A percentile compares a stretch with the other conserved stretches of the same genome.
Evolutionary conservation across 768 basidiomycete genomes (phyloP).

Genomic region (Leccinum boreale): DNA sequence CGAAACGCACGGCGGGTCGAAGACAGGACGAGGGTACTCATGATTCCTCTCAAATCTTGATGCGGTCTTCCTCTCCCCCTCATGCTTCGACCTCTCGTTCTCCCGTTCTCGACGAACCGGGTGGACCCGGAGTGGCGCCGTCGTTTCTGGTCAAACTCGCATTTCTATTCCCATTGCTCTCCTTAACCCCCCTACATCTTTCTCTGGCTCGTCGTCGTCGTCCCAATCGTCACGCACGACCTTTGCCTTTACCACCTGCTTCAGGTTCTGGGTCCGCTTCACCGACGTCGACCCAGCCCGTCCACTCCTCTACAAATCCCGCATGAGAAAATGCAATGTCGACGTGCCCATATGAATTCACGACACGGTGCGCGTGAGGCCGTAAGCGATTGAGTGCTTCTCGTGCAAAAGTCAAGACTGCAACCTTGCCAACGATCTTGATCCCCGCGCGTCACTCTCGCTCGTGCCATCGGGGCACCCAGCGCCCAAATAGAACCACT

Average conservation of each 20-base stretch:
- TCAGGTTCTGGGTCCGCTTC: neutral
- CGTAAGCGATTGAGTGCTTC: conserved; percentile 11
- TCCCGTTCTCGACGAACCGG: neutral
- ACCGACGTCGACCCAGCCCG: neutral
- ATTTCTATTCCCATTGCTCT: neutral
- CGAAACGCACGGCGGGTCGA: conserved; percentile 1
- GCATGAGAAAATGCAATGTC: neutral
- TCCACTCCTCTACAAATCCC: neutral
- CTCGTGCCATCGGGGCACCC: conserved; percentile 6
- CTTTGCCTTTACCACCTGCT: neutral
- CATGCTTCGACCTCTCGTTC: neutral
- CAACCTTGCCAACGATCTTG: conserved; percentile 13
- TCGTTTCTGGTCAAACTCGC: neutral
- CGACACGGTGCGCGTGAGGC: neutral
- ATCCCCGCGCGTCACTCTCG: conserved; percentile 11
- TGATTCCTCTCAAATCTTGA: conserved; percentile 68
- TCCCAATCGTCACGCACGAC: conserved; percentile 59
- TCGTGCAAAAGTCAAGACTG: neutral
- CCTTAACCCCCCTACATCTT: neutral
- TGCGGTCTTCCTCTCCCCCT: conserved; percentile 30
- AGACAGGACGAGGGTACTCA: conserved; percentile 34
- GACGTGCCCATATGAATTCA: neutral
- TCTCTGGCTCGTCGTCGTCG: conserved; percentile 25
- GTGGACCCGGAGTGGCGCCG: neutral
- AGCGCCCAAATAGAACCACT: too few species aligned